Base-by-base conservation (phyloP, 768 basidiomycete genomes). In the Mrakia blollopis region DNA sequence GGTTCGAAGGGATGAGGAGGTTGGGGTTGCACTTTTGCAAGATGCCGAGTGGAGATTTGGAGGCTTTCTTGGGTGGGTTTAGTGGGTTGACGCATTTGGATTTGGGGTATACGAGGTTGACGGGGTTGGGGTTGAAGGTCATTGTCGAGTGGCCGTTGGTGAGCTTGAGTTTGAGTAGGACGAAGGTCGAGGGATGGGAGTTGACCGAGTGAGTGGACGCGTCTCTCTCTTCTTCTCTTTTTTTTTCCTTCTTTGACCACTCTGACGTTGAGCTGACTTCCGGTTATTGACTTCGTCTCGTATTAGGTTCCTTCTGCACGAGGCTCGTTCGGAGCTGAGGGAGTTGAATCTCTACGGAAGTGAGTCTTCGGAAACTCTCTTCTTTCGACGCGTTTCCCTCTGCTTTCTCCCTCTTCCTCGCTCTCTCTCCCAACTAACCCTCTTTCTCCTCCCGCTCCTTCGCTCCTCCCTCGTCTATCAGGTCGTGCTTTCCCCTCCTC, bases 301-400 rank as follows among this genome's bases (percentile, higher is more conserved):
- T 35, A 2, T 10, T 83, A 47, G 85, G 86, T 54, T 80, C 85
- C 52, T 78, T 83, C 79, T 76, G 21, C 78, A 44, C 79, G 79
- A 78, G 73, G 79, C 37, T 28, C 77, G 37, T 74, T 79, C 73
- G 73, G 79, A 60, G 79, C 80, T 72, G 61, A 79, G 10, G n/a
- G 92, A 98, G 81, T 87, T 99, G 44, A 92, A 91, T 76, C 87
- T 99, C 7, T 97, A 92, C 80, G 94, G 93, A 37, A 94, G 97
- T 81, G 87, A 86, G 83, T 93, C 94, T 0, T 65, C 32, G 6
- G 47, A 50, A 50, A 16, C 47, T 14, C 8, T 41, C 65, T 30
- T 41, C 21, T 14, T 30, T 68, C 25, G 65, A 39, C 32, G 25
- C 37, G 65, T 68, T 39, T 67, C 14, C 44, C 14, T 14, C 44